These are phyloP conservation scores for Tuber microsphaerosporum DNA, from an alignment of 495 filamentous ascomycete genomes.

Conservation along the genomic window DNA sequence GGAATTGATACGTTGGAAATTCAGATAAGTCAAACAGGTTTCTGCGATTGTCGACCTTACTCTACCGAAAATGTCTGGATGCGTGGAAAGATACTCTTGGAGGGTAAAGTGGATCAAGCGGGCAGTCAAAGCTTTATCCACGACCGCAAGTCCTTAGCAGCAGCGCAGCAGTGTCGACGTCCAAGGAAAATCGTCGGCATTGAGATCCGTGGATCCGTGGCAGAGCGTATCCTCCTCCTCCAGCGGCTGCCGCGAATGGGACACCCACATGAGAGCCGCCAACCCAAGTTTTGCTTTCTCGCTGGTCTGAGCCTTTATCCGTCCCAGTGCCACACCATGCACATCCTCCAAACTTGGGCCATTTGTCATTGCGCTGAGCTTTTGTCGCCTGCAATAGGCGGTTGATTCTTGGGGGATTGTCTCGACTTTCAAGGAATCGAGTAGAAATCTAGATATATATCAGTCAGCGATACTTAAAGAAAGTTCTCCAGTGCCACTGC, in stretches of 20 bases:
- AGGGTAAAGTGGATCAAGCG: neutral
- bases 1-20: neutral
- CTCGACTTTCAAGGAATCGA: neutral
- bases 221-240: neutral
- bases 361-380: neutral
- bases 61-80: neutral
- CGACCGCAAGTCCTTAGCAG: neutral
- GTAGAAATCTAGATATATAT: neutral
- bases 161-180: neutral
- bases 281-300: neutral
- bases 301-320: neutral
- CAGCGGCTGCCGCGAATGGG: neutral
- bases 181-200: neutral
- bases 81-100: neutral
- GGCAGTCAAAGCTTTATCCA: neutral
- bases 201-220: neutral
- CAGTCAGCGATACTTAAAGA: neutral
- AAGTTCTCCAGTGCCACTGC: neutral
- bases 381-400: neutral
- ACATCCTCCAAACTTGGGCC: neutral
- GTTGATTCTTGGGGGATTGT: neutral
- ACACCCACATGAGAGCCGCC: neutral
- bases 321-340: neutral
- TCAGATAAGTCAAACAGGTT: slow-evolving; percentile 2
- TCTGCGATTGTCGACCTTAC: neutral